Percentiles rank a stretch among this genome's conserved stretches.
Evolutionary conservation across 192 early-diverging fungal species (phyloP).

Genomic region (Umbelopsis sp.): DNA sequence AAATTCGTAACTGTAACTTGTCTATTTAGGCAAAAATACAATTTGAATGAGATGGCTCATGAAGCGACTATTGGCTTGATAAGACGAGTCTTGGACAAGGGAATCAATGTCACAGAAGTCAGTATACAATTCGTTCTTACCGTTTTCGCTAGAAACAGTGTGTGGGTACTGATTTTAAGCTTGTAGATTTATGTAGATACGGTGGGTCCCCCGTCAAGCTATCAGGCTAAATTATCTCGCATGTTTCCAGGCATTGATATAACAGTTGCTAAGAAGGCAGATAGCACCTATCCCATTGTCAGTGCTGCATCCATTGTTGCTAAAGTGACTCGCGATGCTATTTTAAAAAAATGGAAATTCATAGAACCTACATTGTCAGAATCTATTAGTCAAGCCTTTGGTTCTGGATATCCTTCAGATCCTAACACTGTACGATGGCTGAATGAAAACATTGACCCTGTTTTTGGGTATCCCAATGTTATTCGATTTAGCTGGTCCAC

Average conservation of each 20-base stretch:
- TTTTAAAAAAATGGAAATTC: conserved; percentile 68
- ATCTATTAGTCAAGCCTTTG: conserved; percentile 62
- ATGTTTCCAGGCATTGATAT: conserved; percentile 81
- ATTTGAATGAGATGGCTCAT: conserved; percentile 92
- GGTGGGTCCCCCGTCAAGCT: conserved; percentile 88
- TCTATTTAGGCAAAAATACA: conserved; percentile 72
- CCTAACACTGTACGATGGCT: conserved; percentile 92
- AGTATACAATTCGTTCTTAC: not conserved
- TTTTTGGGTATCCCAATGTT: conserved; percentile 93
- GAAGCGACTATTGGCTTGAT: conserved; percentile 92
- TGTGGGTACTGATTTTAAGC: not conserved
- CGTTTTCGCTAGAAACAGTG: not conserved
- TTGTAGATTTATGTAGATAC: conserved; percentile 91
- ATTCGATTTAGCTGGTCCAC: conserved; percentile 97
- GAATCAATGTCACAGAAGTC: conserved; percentile 74
- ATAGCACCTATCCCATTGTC: conserved; percentile 91
- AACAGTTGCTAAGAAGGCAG: conserved; percentile 93
- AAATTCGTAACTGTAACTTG: not conserved
- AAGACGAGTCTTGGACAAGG: conserved; percentile 57
- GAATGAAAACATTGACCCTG: conserved; percentile 67
- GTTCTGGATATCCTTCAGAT: conserved; percentile 93
- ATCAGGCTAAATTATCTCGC: conserved; percentile 74
- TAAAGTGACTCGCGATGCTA: conserved; percentile 83
- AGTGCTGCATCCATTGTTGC: conserved; percentile 96
- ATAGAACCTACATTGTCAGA: conserved; percentile 56